Conservation (phyloP, 768 basidiomycete species). For the Mycena pura region DNA sequence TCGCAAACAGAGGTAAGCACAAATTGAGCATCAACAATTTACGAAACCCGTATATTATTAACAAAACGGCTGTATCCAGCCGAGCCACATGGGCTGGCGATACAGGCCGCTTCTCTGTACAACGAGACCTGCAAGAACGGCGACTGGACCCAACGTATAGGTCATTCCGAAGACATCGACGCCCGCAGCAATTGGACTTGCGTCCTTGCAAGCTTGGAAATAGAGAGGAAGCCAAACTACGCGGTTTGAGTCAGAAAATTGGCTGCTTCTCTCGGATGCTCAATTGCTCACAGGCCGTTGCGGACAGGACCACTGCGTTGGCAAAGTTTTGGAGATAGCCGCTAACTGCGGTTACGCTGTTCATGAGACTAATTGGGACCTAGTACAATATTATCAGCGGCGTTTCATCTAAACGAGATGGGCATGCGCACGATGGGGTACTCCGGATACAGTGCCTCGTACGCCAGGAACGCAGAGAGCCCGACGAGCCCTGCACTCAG, state of each 20-base stretch:
- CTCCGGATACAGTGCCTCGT: slow-evolving; percentile 42
- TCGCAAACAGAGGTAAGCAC: too few relatives aligned
- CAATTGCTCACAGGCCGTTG: not conserved
- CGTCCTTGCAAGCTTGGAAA: slow-evolving; percentile 47
- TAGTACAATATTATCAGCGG: not conserved
- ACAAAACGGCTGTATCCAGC: too few relatives aligned
- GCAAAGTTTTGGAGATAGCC: too few relatives aligned
- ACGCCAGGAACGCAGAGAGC: slow-evolving; percentile 44
- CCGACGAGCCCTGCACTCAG: slow-evolving; percentile 49
- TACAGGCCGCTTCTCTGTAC: not conserved
- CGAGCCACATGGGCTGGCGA: not conserved
- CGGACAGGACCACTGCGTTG: not conserved
- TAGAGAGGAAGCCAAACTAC: slow-evolving; percentile 51
- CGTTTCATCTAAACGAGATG: not conserved
- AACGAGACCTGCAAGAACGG: not conserved
- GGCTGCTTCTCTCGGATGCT: too few relatives aligned
- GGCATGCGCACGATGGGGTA: slow-evolving; percentile 25
- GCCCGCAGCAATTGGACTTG: slow-evolving; percentile 39
- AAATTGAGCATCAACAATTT: too few relatives aligned
- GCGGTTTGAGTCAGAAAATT: too few relatives aligned
- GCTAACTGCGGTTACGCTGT: not conserved
- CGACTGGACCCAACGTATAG: not conserved
- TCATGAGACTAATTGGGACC: too few relatives aligned
- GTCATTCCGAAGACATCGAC: slow-evolving; percentile 18
- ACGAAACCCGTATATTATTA: too few relatives aligned